Evolutionary conservation across 768 basidiomycete species (phyloP), one percentile per base, ranked within the genome.

Genomic region (Xerocomellus dryophilus): DNA sequence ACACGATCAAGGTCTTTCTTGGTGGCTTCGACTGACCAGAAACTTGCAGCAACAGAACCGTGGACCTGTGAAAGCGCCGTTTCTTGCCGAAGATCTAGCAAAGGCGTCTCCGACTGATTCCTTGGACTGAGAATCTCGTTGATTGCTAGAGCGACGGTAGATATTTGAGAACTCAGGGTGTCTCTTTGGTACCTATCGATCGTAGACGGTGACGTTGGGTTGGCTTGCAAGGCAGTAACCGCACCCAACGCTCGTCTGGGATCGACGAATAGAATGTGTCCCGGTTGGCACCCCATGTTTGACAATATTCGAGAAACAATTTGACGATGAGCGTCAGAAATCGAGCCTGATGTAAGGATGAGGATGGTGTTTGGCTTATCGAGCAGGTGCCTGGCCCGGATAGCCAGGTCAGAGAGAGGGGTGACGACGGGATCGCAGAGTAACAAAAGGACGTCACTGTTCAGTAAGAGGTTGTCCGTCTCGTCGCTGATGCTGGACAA

Each of bases 101-200:
- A 25, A 23, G 57, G 31, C 50, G 57, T 44, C 27, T 56, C 46
- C 15, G 51, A 43, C 4, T 44, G 10, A 4, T 49, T 40, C 18
- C 42, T 50, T 1, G 51, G 47, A 31, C 47, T 9, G 31, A 71
- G 41, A 5, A 66, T 17, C 39, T 55, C 60, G 21, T 65, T 46
- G 35, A 88, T 66, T 3, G 75, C 62, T 5, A 70, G 53, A 4
- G 76, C 74, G 32, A 88, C 57, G 21, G 71, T 62, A 8, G 84
- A 78, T 25, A 90, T 66, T n/a, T 76, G 73, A 18, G 88, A 90
- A 7, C 73, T 78, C 21, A 80, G 63, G 53, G 80, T 83, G 9
- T 82, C 78, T 56, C 82, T 78, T 62, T 88, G 86, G 67, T 83
- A 91, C 53, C 72, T 74, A 55, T 88, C 83, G 14, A 90, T 76